A percentile compares a stretch with the other conserved stretches of the same genome.
Conservation (phyloP, 352 stramenopile genomes). For the Phytophthora megakarya region DNA sequence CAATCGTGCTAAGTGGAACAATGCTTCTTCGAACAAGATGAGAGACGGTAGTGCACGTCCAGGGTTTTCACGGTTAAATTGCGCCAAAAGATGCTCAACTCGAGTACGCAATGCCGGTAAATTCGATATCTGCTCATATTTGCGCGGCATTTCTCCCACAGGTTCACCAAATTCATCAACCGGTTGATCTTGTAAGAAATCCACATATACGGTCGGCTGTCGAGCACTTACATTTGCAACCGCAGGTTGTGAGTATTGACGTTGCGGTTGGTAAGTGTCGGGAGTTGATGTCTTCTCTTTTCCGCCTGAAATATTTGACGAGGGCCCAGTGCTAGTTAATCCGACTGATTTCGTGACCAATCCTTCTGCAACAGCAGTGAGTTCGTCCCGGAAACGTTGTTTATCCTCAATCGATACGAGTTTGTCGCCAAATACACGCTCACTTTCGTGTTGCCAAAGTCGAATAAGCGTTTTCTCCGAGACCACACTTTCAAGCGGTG, state of each 20-base stretch:
- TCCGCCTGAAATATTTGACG: conserved; percentile 13
- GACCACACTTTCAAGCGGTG: conserved; percentile 46
- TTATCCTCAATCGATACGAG: conserved; percentile 82
- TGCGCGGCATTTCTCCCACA: conserved; percentile 76
- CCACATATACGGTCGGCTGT: conserved; percentile 60
- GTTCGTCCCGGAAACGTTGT: conserved; percentile 60
- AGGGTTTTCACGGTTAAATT: conserved; percentile 87
- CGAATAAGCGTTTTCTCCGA: conserved; percentile 57
- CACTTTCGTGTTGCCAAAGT: conserved; percentile 87
- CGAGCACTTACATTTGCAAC: conserved; percentile 11
- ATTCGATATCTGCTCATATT: conserved; percentile 74
- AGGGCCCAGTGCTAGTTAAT: background rate
- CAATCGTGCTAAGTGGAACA: conserved; percentile 87
- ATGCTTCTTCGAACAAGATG: conserved; percentile 91
- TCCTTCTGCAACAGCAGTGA: conserved; percentile 49
- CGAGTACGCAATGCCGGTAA: conserved; percentile 54
- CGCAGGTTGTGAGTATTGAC: conserved; percentile 21
- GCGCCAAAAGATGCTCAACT: conserved; percentile 63
- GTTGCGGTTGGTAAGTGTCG: conserved; percentile 5
- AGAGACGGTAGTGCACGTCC: conserved; percentile 66
- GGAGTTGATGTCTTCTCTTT: conserved; percentile 30
- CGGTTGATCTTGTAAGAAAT: conserved; percentile 85
- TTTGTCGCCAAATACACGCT: conserved; percentile 82
- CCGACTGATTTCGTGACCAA: conserved; percentile 32
- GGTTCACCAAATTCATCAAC: conserved; percentile 86